Evolutionary conservation across 257 asterid genomes (phyloP).

Genomic region (Ligustrum vulgare): DNA sequence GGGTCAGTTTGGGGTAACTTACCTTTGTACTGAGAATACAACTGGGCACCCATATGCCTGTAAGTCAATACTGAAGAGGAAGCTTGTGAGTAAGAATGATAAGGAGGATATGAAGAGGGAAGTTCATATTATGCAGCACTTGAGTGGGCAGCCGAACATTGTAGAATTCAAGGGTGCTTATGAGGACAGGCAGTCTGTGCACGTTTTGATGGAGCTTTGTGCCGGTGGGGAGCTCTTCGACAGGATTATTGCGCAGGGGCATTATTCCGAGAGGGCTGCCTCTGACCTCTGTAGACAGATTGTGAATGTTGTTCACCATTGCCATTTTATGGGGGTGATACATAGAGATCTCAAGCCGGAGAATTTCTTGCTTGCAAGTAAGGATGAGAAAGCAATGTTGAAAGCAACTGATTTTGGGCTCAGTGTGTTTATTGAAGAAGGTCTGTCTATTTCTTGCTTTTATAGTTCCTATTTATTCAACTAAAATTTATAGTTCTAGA

Average conservation of each 20-base stretch:
- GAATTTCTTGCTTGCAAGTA: slow-evolving; percentile 77
- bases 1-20: slow-evolving; percentile 86
- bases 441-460: slow-evolving; percentile 31
- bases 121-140: slow-evolving; percentile 78
- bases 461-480: not conserved
- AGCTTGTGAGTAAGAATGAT: slow-evolving; percentile 65
- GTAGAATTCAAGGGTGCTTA: slow-evolving; percentile 81
- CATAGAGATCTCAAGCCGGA: slow-evolving; percentile 94
- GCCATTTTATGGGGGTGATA: slow-evolving; percentile 90
- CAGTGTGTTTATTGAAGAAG: slow-evolving; percentile 85
- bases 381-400: slow-evolving; percentile 64
- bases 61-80: slow-evolving; percentile 76
- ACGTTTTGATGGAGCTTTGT: slow-evolving; percentile 82
- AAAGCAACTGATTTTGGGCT: slow-evolving; percentile 90
- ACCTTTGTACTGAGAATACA: slow-evolving; percentile 53
- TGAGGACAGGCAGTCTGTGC: slow-evolving; percentile 75
- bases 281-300: slow-evolving; percentile 75
- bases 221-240: slow-evolving; percentile 87
- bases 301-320: slow-evolving; percentile 80
- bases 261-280: slow-evolving; percentile 78
- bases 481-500: slow-evolving; percentile 3
- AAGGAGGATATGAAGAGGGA: slow-evolving; percentile 85
- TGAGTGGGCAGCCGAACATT: slow-evolving; percentile 81
- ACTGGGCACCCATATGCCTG: slow-evolving; percentile 63
- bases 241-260: slow-evolving; percentile 76